Base-by-base conservation (phyloP, 208 protist species). In the Acanthamoeba sp. region DNA sequence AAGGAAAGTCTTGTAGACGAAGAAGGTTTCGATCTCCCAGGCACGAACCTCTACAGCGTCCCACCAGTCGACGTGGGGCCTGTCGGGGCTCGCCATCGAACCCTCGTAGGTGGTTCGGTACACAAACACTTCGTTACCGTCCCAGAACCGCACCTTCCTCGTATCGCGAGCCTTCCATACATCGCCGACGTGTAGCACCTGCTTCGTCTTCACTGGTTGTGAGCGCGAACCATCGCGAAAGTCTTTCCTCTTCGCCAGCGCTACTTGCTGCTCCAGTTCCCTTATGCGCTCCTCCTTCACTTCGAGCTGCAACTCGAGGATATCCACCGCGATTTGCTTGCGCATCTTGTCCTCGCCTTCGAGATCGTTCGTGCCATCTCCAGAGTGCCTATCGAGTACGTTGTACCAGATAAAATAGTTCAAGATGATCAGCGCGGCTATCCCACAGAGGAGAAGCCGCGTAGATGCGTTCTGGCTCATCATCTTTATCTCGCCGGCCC, bases 41-140 rank as follows among this genome's bases (percentile, higher is more conserved):
- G 55, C 20, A 24, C 62, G 38, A 12, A 22, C 36, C 40, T 91
- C 85, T 2, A 91, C 32, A 5, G 9, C 5, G 57, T 91, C 55
- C 85, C 85, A 91, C 85, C 85, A 91, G 24, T 91, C 85, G 5
- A 91, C 85, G 85, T 29, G 36, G 34, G 29, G 85, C 78, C 32
- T 1, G 20, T 66, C 4, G n/a, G 62, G 52, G 18, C 48, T 73
- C 40, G 85, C 85, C 62, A 76, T 66, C 29, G 85, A 91, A 7
- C 85, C 85, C 36, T 91, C 62, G 85, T 91, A 91, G 85, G 85
- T 76, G 32, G 85, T 91, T 55, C 45, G 36, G 85, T 91, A 73
- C 22, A 91, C 85, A 27, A 34, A 55, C 2, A 24, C 55, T 38
- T 76, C 85, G 40, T n/a, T 76, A 20, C 57, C 57, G 29, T 91